These are phyloP conservation scores for Coprinopsis cinerea DNA, from an alignment of 768 basidiomycete species.

Conservation along the genomic window DNA sequence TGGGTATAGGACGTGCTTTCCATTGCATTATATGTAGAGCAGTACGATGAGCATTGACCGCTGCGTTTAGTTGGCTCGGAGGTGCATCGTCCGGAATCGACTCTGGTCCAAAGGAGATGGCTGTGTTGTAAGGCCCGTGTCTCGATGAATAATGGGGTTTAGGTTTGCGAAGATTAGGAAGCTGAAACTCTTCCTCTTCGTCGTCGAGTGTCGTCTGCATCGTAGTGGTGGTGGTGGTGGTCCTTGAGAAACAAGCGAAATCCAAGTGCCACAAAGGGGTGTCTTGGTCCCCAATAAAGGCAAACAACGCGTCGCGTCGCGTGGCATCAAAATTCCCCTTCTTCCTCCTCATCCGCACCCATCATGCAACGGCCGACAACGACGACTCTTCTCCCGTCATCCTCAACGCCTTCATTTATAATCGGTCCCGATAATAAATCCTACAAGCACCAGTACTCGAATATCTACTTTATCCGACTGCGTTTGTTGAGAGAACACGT, in stretches of 20 bases:
- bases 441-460: conserved; percentile 52
- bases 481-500: conserved; percentile 34
- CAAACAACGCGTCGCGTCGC: conserved; percentile 7
- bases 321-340: background rate
- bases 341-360: conserved; percentile 9
- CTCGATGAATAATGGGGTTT: too few relatives aligned
- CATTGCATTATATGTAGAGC: background rate
- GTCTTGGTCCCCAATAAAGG: background rate
- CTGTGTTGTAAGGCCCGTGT: too few relatives aligned
- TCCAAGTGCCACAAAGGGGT: too few relatives aligned
- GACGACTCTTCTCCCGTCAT: conserved; percentile 28
- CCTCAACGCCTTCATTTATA: conserved; percentile 39
- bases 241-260: background rate
- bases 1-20: background rate
- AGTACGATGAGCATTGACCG: background rate
- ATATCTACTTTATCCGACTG: conserved; percentile 49
- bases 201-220: background rate
- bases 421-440: conserved; percentile 38
- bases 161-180: background rate
- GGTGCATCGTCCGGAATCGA: background rate
- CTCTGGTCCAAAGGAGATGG: background rate
- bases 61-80: background rate
- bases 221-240: background rate
- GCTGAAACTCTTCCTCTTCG: background rate
- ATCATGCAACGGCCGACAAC: conserved; percentile 28